Evolutionary conservation across 2,329 filamentous ascomycete species (phyloP), one percentile per base, ranked within the genome.

Genomic region (Emergomyces africanus): DNA sequence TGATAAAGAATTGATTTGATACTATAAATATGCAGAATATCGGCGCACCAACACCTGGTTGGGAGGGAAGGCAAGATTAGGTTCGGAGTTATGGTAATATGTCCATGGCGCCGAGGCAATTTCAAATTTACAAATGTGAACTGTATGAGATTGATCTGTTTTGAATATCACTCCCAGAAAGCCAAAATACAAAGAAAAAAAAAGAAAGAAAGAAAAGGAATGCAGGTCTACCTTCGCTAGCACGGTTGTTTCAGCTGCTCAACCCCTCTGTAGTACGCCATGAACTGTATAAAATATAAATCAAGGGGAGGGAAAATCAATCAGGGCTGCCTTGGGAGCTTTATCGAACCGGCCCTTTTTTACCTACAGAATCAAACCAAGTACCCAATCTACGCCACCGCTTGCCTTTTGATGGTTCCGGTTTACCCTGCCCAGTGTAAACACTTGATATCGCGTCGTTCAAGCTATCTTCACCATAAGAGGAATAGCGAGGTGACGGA

Each of bases 341-440:
- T n/a, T 44, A 50, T 3, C 25, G 9, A 9, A 25, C 28, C 28
- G 15, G 15, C 12, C 33, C 44, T 30, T 57, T 57, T 44, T 23
- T 58, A 18, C 55, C 44, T 2, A 41, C 30, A 44, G 30, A 60
- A 41, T 58, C 59, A 54, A 61, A 44, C 48, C 48, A 53, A 42
- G 25, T 37, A 33, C 59, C 37, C 12, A 61, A 54, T 37, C 56
- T 54, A n/a, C 59, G 55, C 59, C 59, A 61, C 42, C 37, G 35
- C 30, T 55, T 61, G 20, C 39, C 49, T 49, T 54, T 58, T 5
- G 51, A 8, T 33, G 30, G 39, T n/a, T 59, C 53, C 1, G 53
- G 35, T 44, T 55, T 55, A 44, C 53, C 23, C 14, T 42, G 20
- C 23, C 37, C 37, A 10, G n/a, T n/a, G n/a, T 44, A 55, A 42